Evolutionary conservation across 2,329 filamentous ascomycete genomes (phyloP), one percentile per base, ranked within the genome.

Genomic region (Aureobasidium sp.): DNA sequence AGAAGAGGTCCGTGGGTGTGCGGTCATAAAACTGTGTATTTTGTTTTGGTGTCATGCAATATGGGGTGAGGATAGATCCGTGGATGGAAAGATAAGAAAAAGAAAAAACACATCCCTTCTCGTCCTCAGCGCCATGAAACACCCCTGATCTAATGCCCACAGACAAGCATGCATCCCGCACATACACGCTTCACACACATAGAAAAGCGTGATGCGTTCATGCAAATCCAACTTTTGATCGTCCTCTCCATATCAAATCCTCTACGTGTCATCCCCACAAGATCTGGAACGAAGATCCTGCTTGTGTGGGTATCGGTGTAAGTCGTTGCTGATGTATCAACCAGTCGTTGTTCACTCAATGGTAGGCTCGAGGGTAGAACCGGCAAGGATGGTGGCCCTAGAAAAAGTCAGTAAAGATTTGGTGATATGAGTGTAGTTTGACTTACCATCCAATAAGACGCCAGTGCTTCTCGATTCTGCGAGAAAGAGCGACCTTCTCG

Each of bases 401-500:
- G 17, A 20, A 3, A 3, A 36, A 3, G 27, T 64, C 24, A 62
- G 52, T 17, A 41, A 15, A 9, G 6, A 7, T 9, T 66, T 47
- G 2, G 41, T 4, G 7, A 29, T 8, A 47, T 24, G 20, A 7
- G n/a, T 6, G 12, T 15, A 29, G 17, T n/a, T 13, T 6, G 1
- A 65, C 66, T 46, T 65, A 69, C 90, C 90, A 95, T 70, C 91
- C 90, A 71, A 96, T 95, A 73, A 95, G 82, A 79, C 92, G 90
- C 93, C 93, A 97, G 79, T 97, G 93, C 86, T 97, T 97, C 79
- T 99, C 94, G 72, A 97, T 97, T 87, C 94, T 90, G 79, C 94
- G 84, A 75, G 87, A 92, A 72, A 99, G 82, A 46, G 94, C 94
- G 72, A 99, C 92, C 88, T 99, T 97, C 83, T 99, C 93, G 67